Percentiles rank a stretch among this genome's conserved stretches.
phyloP scores from a whole-genome alignment of 805 yeast species.

The Myxozyma neglecta region DNA sequence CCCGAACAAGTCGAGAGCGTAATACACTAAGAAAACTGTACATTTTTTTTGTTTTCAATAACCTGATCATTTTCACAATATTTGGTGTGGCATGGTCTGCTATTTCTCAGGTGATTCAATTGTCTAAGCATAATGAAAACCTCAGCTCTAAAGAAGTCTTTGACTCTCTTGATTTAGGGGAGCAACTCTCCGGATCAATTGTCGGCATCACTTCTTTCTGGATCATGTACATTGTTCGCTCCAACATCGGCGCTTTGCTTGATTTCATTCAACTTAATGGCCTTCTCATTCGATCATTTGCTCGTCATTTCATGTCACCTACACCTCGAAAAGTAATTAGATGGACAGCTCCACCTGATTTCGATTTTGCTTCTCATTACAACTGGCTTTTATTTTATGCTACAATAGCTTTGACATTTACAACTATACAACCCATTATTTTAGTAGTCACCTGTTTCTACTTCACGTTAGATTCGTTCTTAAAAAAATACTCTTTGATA shows the following conservation, averaged over 20 bases:
- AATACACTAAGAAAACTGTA: slow-evolving; percentile 43
- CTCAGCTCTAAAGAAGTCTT: slow-evolving; percentile 36
- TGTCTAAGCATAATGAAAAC: slow-evolving; percentile 16
- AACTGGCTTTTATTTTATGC: slow-evolving; percentile 40
- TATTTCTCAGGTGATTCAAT: slow-evolving; percentile 37
- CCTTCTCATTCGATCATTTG: slow-evolving; percentile 34
- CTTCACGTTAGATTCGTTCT: slow-evolving; percentile 37
- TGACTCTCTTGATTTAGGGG: slow-evolving; percentile 36
- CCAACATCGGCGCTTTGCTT: slow-evolving; percentile 37
- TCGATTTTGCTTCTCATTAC: slow-evolving; percentile 40
- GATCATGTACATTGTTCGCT: slow-evolving; percentile 44
- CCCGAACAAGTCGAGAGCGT: slow-evolving; percentile 43
- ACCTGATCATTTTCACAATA: slow-evolving; percentile 42
- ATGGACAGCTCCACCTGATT: slow-evolving; percentile 41
- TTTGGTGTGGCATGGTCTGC: slow-evolving; percentile 44
- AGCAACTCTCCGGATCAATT: slow-evolving; percentile 42
- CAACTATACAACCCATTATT: slow-evolving; percentile 44
- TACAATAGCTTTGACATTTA: slow-evolving; percentile 42
- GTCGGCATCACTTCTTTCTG: slow-evolving; percentile 45
- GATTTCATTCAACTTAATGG: slow-evolving; percentile 39
- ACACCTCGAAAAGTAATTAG: slow-evolving; percentile 39
- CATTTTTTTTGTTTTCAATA: slow-evolving; percentile 43
- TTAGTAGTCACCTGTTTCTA: slow-evolving; percentile 39
- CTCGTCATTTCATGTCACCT: slow-evolving; percentile 34
- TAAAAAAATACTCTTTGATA: slow-evolving; percentile 41